Conservation (phyloP, 1,284 basidiomycete genomes). For the Ustilago loliicola region DNA sequence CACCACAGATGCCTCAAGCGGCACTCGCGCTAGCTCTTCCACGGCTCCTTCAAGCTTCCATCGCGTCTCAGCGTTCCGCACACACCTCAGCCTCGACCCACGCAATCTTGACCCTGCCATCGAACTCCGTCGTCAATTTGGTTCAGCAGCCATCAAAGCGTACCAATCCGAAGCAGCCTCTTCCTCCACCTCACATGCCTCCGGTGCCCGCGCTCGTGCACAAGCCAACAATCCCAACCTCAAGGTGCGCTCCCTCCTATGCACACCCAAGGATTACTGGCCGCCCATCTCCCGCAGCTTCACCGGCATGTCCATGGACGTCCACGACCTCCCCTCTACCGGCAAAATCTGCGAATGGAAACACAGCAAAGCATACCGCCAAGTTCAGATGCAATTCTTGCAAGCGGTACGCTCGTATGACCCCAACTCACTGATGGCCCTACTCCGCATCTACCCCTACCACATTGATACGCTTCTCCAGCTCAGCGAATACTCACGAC, state of each 20-base stretch:
- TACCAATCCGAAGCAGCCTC: constrained; percentile 56
- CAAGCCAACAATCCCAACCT: constrained; percentile 65
- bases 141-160: constrained; percentile 68
- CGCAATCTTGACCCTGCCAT: constrained; percentile 60
- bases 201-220: constrained; percentile 52
- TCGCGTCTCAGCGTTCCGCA: constrained; percentile 38
- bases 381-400: constrained; percentile 67
- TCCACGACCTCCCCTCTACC: constrained; percentile 34
- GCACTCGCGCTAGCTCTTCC: background rate
- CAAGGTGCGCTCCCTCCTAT: constrained; percentile 59
- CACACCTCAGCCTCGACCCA: constrained; percentile 57
- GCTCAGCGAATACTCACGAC: constrained; percentile 64
- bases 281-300: constrained; percentile 64
- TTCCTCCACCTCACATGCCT: constrained; percentile 23
- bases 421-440: constrained; percentile 60
- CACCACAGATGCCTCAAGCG: background rate
- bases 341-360: constrained; percentile 62
- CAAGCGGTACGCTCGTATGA: constrained; percentile 67
- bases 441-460: constrained; percentile 66
- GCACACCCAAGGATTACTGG: constrained; percentile 65
- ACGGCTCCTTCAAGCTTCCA: background rate
- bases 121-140: constrained; percentile 67
- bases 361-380: constrained; percentile 63
- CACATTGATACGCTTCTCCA: constrained; percentile 69
- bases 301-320: constrained; percentile 67